Evolutionary conservation across 1,139 yeast species (phyloP), one percentile per base, ranked within the genome.

Genomic region (Starmera stellimalicola): DNA sequence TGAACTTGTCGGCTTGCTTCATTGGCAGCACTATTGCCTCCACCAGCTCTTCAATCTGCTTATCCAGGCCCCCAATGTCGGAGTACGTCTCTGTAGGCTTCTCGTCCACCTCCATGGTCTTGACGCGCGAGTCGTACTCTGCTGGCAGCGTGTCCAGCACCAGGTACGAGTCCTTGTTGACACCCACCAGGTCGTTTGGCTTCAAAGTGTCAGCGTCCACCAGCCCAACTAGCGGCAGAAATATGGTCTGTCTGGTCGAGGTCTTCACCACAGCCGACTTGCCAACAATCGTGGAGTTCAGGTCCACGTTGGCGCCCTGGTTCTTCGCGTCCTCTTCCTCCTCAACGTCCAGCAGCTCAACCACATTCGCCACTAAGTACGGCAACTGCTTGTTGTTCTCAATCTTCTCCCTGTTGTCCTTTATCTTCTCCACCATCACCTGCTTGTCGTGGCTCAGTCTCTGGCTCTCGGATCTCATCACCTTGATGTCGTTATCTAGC

Each of bases 41-140:
- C 38, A 88, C 94, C 44, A 91, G 68, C 60, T 91, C 98, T 60
- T 91, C 98, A 49, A 93, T 93, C 59, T 93, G 98, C 61, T 91
- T 93, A 60, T 88, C 97, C 48, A 93, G 69, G 6, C 99, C 99
- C 50, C 99, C 99, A 48, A 91, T 91, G 57, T 91, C 98, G 3
- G 93, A 78, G 57, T 93, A 91, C 16, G 95, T 87, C 58, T 91
- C 98, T 2, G 95, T 82, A 36, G 98, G 98, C 54, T 88, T 87
- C 60, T 91, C 98, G 56, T 93, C 98, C 32, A 93, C 97, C 60
- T 91, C 98, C 99, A 91, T 91, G 8, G 98, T 97, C 61, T 91
- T 91, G 34, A 93, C 99, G 48, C 98, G 73, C 33, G 94, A 82
- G 58, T 93, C 99, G 55, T 91, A 93, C 60, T 93, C 98, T 4